Evolutionary conservation across 768 basidiomycete genomes (phyloP).

Genomic region (Pisolithus microcarpus): DNA sequence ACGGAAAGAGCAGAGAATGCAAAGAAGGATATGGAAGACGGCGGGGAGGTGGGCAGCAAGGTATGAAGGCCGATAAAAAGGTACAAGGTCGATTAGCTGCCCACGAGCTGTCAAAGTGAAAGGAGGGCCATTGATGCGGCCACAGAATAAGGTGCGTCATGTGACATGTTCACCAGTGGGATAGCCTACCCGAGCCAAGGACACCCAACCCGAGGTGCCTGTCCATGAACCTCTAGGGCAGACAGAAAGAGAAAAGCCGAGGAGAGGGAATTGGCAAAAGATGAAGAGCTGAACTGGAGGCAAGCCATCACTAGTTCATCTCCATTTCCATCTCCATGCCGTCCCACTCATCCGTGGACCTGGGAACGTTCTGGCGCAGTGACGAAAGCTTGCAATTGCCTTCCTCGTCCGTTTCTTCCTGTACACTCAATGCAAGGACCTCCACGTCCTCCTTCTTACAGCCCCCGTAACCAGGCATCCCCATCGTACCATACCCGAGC

Average conservation of each 20-base stretch:
- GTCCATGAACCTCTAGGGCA: too few relatives aligned
- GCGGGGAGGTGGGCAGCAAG: not conserved
- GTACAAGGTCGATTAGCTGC: not conserved
- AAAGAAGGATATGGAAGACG: too few relatives aligned
- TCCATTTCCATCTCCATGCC: conserved; percentile 50
- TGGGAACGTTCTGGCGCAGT: not conserved
- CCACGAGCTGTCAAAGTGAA: not conserved
- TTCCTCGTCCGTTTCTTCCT: conserved; percentile 44
- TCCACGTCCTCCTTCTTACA: conserved; percentile 43
- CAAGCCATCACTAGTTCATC: conserved; percentile 15
- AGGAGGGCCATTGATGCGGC: too few relatives aligned
- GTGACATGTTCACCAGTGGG: not conserved
- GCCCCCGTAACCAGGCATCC: conserved; percentile 13
- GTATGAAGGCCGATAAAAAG: not conserved
- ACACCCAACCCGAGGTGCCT: too few relatives aligned
- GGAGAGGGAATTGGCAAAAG: not conserved
- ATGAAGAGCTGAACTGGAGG: not conserved
- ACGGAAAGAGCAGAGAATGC: not conserved
- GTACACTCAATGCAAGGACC: conserved; percentile 32
- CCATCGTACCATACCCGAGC: conserved; percentile 21
- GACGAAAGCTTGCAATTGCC: conserved; percentile 13
- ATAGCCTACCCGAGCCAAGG: not conserved
- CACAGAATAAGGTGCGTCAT: not conserved
- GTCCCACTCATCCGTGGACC: conserved; percentile 26
- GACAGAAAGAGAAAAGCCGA: not conserved